Evolutionary conservation across 805 yeast genomes (phyloP).

Genomic region (Torulaspora quercuum): DNA sequence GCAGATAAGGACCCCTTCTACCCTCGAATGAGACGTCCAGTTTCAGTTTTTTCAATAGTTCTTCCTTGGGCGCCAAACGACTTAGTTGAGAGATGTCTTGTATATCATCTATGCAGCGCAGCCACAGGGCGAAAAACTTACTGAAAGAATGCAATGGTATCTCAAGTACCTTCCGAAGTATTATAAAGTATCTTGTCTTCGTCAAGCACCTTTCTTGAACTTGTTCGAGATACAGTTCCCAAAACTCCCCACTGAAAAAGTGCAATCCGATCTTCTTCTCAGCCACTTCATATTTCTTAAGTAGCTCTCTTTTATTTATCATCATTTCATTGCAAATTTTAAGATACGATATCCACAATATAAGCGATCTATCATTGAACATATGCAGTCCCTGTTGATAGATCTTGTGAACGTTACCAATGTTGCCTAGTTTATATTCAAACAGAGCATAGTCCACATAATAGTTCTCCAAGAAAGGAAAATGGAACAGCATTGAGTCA

Average conservation of each 20-base stretch:
- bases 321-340: conserved; percentile 31
- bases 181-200: conserved; percentile 23
- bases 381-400: conserved; percentile 25
- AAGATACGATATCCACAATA: conserved; percentile 34
- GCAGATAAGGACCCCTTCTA: conserved; percentile 37
- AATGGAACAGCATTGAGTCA: conserved; percentile 29
- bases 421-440: conserved; percentile 34
- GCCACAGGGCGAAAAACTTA: conserved; percentile 33
- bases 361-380: conserved; percentile 32
- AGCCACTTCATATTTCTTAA: conserved; percentile 33
- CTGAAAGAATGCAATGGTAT: conserved; percentile 34
- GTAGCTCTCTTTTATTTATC: conserved; percentile 23
- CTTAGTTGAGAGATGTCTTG: conserved; percentile 29
- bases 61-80: conserved; percentile 26
- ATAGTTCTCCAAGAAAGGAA: conserved; percentile 36
- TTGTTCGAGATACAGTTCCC: conserved; percentile 35
- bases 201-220: conserved; percentile 24
- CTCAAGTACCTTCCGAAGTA: conserved; percentile 33
- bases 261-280: conserved; percentile 35
- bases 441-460: conserved; percentile 36
- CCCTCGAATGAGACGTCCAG: conserved; percentile 22
- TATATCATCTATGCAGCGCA: conserved; percentile 29
- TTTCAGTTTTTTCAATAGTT: conserved; percentile 26
- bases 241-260: conserved; percentile 36
- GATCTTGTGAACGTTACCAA: conserved; percentile 26